Evolutionary conservation across 2,329 filamentous ascomycete species (phyloP).

Genomic region (Claviceps pusilla): DNA sequence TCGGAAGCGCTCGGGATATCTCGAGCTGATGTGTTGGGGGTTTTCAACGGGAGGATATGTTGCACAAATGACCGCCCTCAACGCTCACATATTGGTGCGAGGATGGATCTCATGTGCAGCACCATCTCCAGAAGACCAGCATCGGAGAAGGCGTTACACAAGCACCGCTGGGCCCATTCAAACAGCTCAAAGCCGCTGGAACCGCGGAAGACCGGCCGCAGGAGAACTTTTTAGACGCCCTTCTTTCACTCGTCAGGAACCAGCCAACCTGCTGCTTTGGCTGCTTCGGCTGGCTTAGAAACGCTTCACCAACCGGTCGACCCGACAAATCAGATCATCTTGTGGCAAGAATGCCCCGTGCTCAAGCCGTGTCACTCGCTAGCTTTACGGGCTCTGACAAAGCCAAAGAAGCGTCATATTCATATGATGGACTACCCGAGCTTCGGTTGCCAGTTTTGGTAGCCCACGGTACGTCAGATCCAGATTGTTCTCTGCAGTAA

Average conservation of each 20-base stretch:
- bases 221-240: conserved; percentile 14
- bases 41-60: neutral
- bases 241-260: conserved; percentile 20
- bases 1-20: neutral
- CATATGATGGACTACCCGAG: conserved; percentile 19
- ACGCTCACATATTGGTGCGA: conserved; percentile 20
- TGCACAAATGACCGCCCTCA: conserved; percentile 22
- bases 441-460: conserved; percentile 22
- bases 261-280: conserved; percentile 18
- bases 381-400: conserved; percentile 21
- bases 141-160: conserved; percentile 17
- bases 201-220: conserved; percentile 19
- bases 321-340: conserved; percentile 13
- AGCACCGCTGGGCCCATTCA: conserved; percentile 18
- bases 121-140: conserved; percentile 20
- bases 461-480: conserved; percentile 20
- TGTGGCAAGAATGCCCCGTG: conserved; percentile 13
- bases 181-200: conserved; percentile 16
- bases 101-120: conserved; percentile 23
- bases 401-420: conserved; percentile 19
- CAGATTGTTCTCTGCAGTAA: neutral
- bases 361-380: conserved; percentile 19
- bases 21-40: neutral
- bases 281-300: conserved; percentile 14
- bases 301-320: conserved; percentile 17